Evolutionary conservation across 768 basidiomycete genomes (phyloP).

Genomic region (Bullera alba): DNA sequence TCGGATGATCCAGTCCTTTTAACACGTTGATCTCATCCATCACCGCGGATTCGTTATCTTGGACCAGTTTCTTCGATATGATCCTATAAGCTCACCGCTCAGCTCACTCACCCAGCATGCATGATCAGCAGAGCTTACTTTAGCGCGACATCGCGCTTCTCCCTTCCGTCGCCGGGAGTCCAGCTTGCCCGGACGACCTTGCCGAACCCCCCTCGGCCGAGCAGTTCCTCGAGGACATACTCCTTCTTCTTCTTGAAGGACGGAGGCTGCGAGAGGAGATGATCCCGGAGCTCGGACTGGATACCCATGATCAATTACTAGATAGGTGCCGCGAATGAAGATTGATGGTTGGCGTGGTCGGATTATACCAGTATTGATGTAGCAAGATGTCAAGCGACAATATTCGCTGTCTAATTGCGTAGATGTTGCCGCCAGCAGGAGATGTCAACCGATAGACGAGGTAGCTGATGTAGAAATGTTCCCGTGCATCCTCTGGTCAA

Average conservation of each 20-base stretch:
- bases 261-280: conserved; percentile 69
- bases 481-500: too few species aligned
- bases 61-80: conserved; percentile 87
- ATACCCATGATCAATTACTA: too few species aligned
- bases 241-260: conserved; percentile 79
- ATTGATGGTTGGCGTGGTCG: too few species aligned
- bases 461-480: too few species aligned
- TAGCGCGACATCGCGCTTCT: conserved; percentile 38
- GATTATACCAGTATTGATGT: too few species aligned
- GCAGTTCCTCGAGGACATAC: conserved; percentile 38
- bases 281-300: conserved; percentile 34
- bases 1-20: conserved; percentile 79
- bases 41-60: conserved; percentile 78
- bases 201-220: conserved; percentile 82
- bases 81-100: conserved; percentile 61
- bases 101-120: conserved; percentile 25
- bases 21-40: conserved; percentile 91
- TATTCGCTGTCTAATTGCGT: too few species aligned
- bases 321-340: too few species aligned
- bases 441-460: too few species aligned
- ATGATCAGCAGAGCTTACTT: conserved; percentile 28
- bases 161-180: conserved; percentile 35
- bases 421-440: too few species aligned
- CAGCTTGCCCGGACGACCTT: conserved; percentile 68
- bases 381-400: too few species aligned